Evolutionary conservation across 2,329 filamentous ascomycete genomes (phyloP).

Genomic region (Fusarium clavum): DNA sequence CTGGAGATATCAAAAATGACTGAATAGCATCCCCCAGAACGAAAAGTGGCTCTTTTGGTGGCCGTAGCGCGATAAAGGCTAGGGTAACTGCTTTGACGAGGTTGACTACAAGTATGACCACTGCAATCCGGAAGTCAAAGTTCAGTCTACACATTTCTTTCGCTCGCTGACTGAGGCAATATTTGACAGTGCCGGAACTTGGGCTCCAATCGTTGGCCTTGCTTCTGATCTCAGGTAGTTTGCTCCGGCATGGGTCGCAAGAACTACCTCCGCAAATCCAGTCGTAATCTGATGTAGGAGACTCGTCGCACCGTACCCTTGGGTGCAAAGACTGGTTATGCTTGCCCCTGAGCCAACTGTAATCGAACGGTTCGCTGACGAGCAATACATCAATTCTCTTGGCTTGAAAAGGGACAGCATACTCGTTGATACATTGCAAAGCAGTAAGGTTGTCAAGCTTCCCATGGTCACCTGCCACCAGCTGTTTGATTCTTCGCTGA

Average conservation of each 20-base stretch:
- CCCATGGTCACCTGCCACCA: rapidly evolving
- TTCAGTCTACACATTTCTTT: background rate
- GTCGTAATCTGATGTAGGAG: background rate
- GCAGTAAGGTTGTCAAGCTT: background rate
- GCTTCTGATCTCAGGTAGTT: background rate
- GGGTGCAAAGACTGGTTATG: too few species aligned
- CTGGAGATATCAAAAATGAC: rapidly evolving
- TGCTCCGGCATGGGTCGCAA: too few species aligned
- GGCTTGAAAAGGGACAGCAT: background rate
- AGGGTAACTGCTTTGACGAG: rapidly evolving
- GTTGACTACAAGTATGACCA: rapidly evolving
- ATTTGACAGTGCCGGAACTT: background rate
- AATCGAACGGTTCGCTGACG: too few species aligned
- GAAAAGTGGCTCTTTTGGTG: background rate
- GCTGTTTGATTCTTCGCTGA: too few species aligned
- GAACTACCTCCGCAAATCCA: background rate
- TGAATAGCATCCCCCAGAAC: background rate
- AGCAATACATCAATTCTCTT: background rate
- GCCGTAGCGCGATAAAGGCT: rapidly evolving
- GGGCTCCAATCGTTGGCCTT: rapidly evolving
- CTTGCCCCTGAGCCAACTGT: too few species aligned
- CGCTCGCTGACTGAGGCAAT: background rate
- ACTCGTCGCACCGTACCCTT: too few species aligned
- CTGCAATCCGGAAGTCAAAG: background rate
- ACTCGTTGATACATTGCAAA: background rate